A percentile compares a stretch with the other conserved stretches of the same genome.
Evolutionary conservation across 1,284 basidiomycete genomes (phyloP).

Genomic region (Tylopilus orsonianus): DNA sequence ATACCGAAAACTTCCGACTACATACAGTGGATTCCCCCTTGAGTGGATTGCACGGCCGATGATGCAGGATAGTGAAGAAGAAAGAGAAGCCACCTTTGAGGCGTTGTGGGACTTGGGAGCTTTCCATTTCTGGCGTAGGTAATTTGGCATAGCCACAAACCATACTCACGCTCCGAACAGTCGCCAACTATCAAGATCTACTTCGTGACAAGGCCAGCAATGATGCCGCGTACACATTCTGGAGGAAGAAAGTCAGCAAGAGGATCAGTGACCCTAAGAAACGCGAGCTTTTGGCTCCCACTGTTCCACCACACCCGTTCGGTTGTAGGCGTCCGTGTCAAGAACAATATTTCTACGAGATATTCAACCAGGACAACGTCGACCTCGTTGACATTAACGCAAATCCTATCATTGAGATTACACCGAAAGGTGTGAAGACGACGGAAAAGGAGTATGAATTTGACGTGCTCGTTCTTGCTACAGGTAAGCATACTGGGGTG

Average conservation of each 20-base stretch:
- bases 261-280: slow-evolving; percentile 18
- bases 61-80: slow-evolving; percentile 14
- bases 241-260: slow-evolving; percentile 18
- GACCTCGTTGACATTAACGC: slow-evolving; percentile 12
- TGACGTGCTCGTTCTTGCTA: slow-evolving; percentile 19
- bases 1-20: slow-evolving; percentile 6
- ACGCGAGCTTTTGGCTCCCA: slow-evolving; percentile 15
- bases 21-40: neutral
- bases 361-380: slow-evolving; percentile 20
- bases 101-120: slow-evolving; percentile 12
- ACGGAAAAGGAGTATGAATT: slow-evolving; percentile 10
- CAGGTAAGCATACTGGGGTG: slow-evolving; percentile 4
- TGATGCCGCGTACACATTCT: slow-evolving; percentile 16
- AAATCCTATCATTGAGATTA: slow-evolving; percentile 16
- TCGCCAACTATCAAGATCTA: slow-evolving; percentile 18
- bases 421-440: slow-evolving; percentile 14
- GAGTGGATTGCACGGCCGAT: slow-evolving; percentile 10
- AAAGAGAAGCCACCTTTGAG: slow-evolving; percentile 10
- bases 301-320: slow-evolving; percentile 17
- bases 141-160: too few species aligned
- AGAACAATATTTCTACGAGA: slow-evolving; percentile 17
- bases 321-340: slow-evolving; percentile 12
- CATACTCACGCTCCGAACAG: neutral
- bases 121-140: slow-evolving; percentile 18
- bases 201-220: neutral